Percentiles rank a stretch among this genome's conserved stretches.
Evolutionary conservation across 2,329 filamentous ascomycete species (phyloP).

Genomic region (Polytolypa hystricis): DNA sequence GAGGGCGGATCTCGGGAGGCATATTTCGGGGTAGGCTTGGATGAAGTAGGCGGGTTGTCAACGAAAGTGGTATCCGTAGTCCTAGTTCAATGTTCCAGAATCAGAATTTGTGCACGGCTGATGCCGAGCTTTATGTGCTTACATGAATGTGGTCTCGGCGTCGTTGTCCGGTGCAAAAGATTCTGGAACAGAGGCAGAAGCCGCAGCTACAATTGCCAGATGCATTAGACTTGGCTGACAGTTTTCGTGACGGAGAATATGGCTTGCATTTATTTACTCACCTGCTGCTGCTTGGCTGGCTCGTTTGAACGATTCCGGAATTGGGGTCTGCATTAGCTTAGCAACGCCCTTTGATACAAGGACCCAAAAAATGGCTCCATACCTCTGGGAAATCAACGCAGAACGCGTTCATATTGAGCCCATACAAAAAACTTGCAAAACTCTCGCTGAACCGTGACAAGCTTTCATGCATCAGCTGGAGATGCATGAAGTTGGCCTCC

Average conservation of each 20-base stretch:
- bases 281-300: conserved; percentile 50
- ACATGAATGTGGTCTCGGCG: conserved; percentile 77
- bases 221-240: neutral
- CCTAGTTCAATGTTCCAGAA: too few relatives aligned
- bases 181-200: conserved; percentile 7
- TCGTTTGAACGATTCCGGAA: conserved; percentile 69
- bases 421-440: conserved; percentile 91
- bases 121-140: too few relatives aligned
- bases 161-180: conserved; percentile 34
- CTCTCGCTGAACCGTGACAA: conserved; percentile 87
- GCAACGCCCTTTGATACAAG: neutral
- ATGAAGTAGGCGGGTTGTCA: conserved; percentile 59
- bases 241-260: neutral
- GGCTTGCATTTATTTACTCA: conserved; percentile 23
- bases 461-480: conserved; percentile 94
- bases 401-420: conserved; percentile 97
- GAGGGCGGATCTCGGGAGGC: conserved; percentile 16
- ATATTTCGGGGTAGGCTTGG: conserved; percentile 32
- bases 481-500: conserved; percentile 94
- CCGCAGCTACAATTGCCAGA: conserved; percentile 3
- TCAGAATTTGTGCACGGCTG: too few relatives aligned
- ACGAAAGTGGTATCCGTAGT: conserved; percentile 88
- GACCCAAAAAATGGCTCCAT: conserved; percentile 10
- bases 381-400: conserved; percentile 97
- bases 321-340: conserved; percentile 51